Percentiles rank a stretch among this genome's conserved stretches.
Conservation (phyloP, 2,329 filamentous ascomycete genomes). For the Penicillium brasilianum region DNA sequence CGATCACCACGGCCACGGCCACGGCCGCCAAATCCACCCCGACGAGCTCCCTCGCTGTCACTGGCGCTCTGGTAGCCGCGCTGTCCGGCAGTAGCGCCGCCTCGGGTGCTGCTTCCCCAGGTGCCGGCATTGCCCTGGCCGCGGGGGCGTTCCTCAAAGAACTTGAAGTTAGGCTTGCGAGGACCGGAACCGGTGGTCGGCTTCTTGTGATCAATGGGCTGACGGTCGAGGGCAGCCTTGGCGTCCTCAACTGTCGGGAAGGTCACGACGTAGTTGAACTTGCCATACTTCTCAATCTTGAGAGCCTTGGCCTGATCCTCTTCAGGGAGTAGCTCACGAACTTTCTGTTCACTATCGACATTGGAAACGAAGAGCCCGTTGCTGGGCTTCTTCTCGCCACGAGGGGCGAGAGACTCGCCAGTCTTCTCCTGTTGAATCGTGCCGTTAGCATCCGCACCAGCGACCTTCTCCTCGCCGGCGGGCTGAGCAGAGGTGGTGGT, state of each 20-base stretch:
- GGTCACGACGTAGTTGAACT: constrained; percentile 79
- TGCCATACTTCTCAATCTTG: constrained; percentile 69
- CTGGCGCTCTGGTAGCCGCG: constrained; percentile 87
- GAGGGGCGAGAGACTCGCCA: constrained; percentile 58
- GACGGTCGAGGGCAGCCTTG: constrained; percentile 74
- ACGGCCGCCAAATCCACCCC: constrained; percentile 63
- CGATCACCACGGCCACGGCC: constrained; percentile 56
- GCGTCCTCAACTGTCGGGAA: constrained; percentile 82
- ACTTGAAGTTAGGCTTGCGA: constrained; percentile 79
- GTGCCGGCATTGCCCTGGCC: constrained; percentile 59
- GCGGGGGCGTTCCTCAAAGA: constrained; percentile 73
- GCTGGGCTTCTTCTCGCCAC: constrained; percentile 67
- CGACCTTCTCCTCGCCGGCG: constrained; percentile 54
- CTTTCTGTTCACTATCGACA: constrained; percentile 80
- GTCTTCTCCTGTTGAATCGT: constrained; percentile 52
- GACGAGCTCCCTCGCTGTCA: constrained; percentile 72
- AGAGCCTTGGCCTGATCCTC: constrained; percentile 82
- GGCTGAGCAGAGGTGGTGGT: constrained; percentile 48
- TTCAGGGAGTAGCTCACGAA: constrained; percentile 78
- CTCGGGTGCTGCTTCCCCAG: constrained; percentile 63
- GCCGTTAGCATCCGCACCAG: constrained; percentile 59
- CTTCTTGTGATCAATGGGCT: constrained; percentile 78
- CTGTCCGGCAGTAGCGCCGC: constrained; percentile 66
- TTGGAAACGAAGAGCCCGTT: constrained; percentile 91
- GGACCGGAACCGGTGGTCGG: constrained; percentile 70